Evolutionary conservation across 2,329 filamentous ascomycete genomes (phyloP).

Genomic region (Aureobasidium subglaciale): DNA sequence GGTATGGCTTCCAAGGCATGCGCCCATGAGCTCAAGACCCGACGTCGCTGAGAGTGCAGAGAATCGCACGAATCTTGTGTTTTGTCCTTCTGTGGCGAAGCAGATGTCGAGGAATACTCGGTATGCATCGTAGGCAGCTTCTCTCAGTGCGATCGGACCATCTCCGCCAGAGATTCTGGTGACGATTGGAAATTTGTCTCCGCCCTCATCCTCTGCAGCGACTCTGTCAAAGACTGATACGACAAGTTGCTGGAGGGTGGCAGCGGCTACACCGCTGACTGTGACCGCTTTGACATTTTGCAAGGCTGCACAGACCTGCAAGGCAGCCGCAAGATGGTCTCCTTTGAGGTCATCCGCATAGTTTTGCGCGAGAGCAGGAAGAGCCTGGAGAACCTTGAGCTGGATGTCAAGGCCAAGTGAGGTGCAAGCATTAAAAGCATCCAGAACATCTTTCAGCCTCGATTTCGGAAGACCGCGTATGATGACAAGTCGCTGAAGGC

Average conservation of each 20-base stretch:
- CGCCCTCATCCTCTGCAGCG: constrained; percentile 65
- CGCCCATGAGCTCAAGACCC: constrained; percentile 86
- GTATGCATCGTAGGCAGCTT: constrained; percentile 80
- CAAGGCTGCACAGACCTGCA: constrained; percentile 87
- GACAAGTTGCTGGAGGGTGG: constrained; percentile 91
- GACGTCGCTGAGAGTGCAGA: constrained; percentile 73
- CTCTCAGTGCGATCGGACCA: constrained; percentile 58
- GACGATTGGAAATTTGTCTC: constrained; percentile 47
- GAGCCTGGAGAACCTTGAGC: constrained; percentile 86
- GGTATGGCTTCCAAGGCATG: constrained; percentile 79
- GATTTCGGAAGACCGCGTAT: constrained; percentile 70
- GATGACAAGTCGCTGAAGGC: constrained; percentile 81
- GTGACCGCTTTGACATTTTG: constrained; percentile 89
- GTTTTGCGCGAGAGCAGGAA: constrained; percentile 84
- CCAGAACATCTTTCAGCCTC: constrained; percentile 76
- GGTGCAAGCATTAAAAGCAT: constrained; percentile 79
- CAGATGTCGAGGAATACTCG: constrained; percentile 86
- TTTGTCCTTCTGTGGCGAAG: constrained; percentile 75
- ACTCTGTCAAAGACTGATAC: constrained; percentile 93
- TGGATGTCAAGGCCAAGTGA: constrained; percentile 74
- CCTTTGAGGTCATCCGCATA: constrained; percentile 76
- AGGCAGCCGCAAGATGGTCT: constrained; percentile 68
- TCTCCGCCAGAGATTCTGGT: constrained; percentile 62
- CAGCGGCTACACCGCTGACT: constrained; percentile 90
- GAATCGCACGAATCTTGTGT: constrained; percentile 73